Conservation (phyloP, 2,329 filamentous ascomycete species). For the Hymenoscyphus albidus region DNA sequence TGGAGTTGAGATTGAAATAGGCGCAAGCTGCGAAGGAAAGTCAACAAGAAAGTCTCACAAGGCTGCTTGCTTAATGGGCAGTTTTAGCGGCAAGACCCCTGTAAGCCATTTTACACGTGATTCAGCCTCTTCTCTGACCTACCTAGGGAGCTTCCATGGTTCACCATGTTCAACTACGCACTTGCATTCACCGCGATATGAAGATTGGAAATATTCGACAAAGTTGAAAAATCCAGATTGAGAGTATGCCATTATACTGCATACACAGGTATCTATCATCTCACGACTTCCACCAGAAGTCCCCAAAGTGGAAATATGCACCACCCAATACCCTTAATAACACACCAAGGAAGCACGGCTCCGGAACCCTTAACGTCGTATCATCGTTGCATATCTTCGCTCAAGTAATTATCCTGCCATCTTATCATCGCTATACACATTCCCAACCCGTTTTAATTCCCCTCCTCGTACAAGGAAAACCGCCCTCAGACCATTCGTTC, state of each 20-base stretch:
- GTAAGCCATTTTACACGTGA: neutral
- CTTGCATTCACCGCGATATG: neutral
- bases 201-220: neutral
- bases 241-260: constrained; percentile 24
- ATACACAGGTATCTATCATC: constrained; percentile 29
- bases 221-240: constrained; percentile 13
- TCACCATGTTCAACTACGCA: no score
- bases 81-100: neutral
- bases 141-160: no score
- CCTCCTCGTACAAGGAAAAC: constrained; percentile 5
- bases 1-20: neutral
- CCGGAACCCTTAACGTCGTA: constrained; percentile 22
- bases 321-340: constrained; percentile 11
- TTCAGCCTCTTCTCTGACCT: neutral
- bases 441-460: constrained; percentile 4
- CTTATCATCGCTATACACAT: constrained; percentile 16
- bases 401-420: constrained; percentile 26
- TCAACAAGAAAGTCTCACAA: neutral
- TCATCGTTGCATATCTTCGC: constrained; percentile 26
- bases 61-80: neutral
- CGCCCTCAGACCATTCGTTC: neutral
- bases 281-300: constrained; percentile 18
- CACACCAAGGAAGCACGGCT: constrained; percentile 25
- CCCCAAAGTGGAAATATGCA: constrained; percentile 20
- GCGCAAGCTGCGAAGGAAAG: neutral